phyloP scores from a whole-genome alignment of 1,284 basidiomycete genomes.

The Moesziomyces parantarcticus region DNA sequence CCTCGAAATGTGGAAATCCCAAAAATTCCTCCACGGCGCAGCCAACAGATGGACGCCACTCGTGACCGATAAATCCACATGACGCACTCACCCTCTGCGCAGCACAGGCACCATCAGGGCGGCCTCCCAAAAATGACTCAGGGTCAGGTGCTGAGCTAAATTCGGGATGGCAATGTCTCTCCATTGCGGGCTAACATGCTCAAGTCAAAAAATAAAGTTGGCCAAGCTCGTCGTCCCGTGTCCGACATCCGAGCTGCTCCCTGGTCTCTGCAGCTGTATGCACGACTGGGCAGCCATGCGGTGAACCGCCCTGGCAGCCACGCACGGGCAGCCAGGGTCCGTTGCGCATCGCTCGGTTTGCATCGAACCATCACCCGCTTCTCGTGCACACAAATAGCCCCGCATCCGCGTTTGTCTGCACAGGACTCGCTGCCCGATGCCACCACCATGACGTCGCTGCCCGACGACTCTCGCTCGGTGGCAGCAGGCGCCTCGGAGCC shows the following conservation, averaged over 20 bases:
- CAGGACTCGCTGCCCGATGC: background rate
- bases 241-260: conserved; percentile 6
- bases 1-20: background rate
- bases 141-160: background rate
- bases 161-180: no score
- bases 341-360: background rate
- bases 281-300: background rate
- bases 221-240: background rate
- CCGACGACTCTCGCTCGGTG: conserved; percentile 3
- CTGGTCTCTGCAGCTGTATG: conserved; percentile 6
- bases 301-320: background rate
- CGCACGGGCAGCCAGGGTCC: background rate
- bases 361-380: background rate
- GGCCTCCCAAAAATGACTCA: background rate
- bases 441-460: conserved; percentile 18
- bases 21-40: no score
- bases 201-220: background rate
- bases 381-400: background rate
- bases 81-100: background rate
- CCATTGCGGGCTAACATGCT: background rate
- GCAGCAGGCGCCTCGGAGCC: background rate
- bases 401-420: background rate
- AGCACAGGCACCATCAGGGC: no score
- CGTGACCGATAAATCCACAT: background rate
- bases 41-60: background rate